Conservation (phyloP, 192 early-diverging fungal genomes). For the Paraglomus brasilianum region DNA sequence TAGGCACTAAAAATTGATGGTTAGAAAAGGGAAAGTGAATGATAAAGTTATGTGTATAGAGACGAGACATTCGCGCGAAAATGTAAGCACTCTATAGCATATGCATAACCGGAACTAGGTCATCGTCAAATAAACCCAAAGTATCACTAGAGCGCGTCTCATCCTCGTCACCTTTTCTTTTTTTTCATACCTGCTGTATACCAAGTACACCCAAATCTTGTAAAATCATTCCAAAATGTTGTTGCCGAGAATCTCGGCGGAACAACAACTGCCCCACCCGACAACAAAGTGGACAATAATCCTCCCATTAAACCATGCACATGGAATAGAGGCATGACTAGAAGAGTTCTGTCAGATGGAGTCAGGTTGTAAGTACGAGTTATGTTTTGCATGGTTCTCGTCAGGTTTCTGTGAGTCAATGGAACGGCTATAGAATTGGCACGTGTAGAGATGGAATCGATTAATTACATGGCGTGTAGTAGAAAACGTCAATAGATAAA, state of each 20-base stretch:
- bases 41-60: too few species aligned
- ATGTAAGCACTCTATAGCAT: conserved; percentile 15
- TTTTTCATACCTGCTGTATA: conserved; percentile 56
- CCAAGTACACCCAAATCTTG: conserved; percentile 59
- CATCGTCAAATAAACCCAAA: neutral
- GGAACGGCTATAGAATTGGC: conserved; percentile 57
- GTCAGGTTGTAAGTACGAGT: conserved; percentile 62
- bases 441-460: conserved; percentile 14
- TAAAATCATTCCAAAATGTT: conserved; percentile 75
- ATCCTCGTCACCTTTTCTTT: conserved; percentile 2
- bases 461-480: neutral
- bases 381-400: conserved; percentile 73
- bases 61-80: neutral
- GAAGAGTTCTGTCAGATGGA: conserved; percentile 58
- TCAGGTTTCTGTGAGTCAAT: conserved; percentile 74
- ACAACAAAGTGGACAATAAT: conserved; percentile 63
- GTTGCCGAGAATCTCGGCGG: conserved; percentile 70
- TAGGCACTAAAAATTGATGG: conserved; percentile 56
- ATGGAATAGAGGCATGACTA: conserved; percentile 88
- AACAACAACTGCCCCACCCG: conserved; percentile 68
- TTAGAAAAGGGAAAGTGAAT: too few species aligned
- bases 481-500: neutral
- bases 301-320: conserved; percentile 82
- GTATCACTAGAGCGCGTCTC: too few species aligned
- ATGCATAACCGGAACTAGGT: neutral